phyloP scores from a whole-genome alignment of 2,329 filamentous ascomycete genomes.

The Pseudogymnoascus sp. region DNA sequence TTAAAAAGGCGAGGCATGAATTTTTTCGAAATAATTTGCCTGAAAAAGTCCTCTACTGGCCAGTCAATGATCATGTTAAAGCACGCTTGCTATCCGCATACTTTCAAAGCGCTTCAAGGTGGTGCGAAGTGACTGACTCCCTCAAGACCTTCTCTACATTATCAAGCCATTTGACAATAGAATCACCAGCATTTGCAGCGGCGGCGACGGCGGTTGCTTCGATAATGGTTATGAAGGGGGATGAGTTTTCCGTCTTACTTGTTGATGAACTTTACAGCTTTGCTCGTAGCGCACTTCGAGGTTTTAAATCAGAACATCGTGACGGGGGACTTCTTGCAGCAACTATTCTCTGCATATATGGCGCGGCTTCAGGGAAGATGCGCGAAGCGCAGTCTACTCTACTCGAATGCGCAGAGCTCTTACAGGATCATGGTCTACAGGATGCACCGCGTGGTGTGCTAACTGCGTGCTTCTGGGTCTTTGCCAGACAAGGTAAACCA shows the following conservation, averaged over 20 bases:
- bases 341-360: neutral
- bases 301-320: neutral
- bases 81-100: neutral
- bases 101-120: neutral
- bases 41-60: neutral
- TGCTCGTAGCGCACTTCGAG: neutral
- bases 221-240: neutral
- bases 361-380: neutral
- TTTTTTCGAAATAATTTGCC: neutral
- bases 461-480: slow-evolving; percentile 9
- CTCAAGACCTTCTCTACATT: neutral
- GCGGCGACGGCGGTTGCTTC: neutral
- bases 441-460: neutral
- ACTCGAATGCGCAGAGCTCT: neutral
- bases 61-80: neutral
- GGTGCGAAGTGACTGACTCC: neutral
- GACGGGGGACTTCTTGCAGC: neutral
- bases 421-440: neutral
- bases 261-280: neutral
- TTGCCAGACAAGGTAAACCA: slow-evolving; percentile 10
- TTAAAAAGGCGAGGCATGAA: neutral
- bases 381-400: neutral
- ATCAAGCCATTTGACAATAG: neutral
- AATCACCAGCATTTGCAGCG: neutral
- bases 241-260: neutral